Percentiles rank a stretch among this genome's conserved stretches.
Evolutionary conservation across 148 eudicot species (phyloP).

Genomic region (Rhododendron ovatum): DNA sequence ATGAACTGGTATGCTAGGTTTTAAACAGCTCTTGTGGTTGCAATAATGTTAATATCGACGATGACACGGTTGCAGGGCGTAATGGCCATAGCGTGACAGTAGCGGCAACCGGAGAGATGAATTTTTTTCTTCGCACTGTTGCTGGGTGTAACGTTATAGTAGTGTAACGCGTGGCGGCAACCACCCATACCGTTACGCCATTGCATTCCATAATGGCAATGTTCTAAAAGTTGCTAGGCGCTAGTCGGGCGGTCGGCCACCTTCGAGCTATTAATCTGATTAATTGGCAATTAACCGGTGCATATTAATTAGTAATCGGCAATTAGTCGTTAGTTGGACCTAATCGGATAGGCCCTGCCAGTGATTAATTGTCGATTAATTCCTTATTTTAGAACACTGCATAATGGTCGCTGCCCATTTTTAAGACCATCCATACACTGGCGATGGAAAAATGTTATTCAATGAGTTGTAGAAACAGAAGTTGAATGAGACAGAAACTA

Average conservation of each 20-base stretch:
- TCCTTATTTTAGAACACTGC: neutral
- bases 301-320: too few species aligned
- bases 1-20: neutral
- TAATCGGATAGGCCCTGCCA: too few species aligned
- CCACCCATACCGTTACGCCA: neutral
- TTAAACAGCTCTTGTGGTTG: neutral
- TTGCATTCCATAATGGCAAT: neutral
- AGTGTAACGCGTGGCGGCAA: neutral
- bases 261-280: too few species aligned
- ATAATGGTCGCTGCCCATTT: neutral
- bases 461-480: neutral
- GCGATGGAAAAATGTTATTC: constrained; percentile 9
- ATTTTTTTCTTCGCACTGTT: neutral
- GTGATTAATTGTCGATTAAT: too few species aligned
- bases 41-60: neutral
- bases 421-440: neutral
- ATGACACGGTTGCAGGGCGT: neutral
- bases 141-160: neutral
- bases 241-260: too few species aligned
- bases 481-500: neutral
- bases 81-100: neutral
- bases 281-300: too few species aligned
- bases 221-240: too few species aligned
- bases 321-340: too few species aligned
- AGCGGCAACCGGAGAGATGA: neutral